A percentile compares a stretch with the other conserved stretches of the same genome.
phyloP scores from a whole-genome alignment of 345 rosid species.

The Syzygium aromaticum region DNA sequence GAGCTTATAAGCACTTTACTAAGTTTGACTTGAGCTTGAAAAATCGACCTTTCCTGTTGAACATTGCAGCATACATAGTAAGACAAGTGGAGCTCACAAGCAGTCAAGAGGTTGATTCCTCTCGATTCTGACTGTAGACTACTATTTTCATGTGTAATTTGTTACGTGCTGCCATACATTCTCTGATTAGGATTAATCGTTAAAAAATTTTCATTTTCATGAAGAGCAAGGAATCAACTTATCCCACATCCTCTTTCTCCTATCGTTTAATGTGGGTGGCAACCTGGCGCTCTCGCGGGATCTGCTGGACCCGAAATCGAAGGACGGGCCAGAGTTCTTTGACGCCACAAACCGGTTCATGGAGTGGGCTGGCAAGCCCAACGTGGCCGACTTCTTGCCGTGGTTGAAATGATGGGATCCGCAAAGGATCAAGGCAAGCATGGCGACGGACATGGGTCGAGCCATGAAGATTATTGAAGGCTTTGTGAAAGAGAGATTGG shows the following conservation, averaged over 20 bases:
- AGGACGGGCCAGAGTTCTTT: background rate
- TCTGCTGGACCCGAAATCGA: background rate
- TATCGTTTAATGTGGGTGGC: background rate
- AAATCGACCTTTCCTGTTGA: background rate
- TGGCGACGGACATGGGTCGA: constrained; percentile 1
- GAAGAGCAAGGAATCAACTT: background rate
- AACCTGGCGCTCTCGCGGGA: background rate
- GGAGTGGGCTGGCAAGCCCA: background rate
- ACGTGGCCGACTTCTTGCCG: background rate
- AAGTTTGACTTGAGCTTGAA: too few species aligned
- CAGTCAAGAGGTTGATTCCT: background rate
- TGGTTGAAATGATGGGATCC: constrained; percentile 10
- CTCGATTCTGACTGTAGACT: background rate
- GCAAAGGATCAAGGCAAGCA: constrained; percentile 14
- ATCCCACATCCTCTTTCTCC: background rate
- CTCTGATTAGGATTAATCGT: background rate
- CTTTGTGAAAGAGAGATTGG: background rate
- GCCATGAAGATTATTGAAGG: background rate
- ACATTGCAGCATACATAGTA: background rate
- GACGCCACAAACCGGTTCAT: background rate
- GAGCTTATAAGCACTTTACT: too few species aligned
- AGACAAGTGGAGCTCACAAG: too few species aligned
- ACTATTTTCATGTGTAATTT: background rate
- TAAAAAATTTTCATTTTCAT: background rate
- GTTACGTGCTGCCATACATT: background rate